A percentile compares a stretch with the other conserved stretches of the same genome.
Conservation (phyloP, 192 early-diverging fungal genomes). For the Borealophlyctis nickersoniae region DNA sequence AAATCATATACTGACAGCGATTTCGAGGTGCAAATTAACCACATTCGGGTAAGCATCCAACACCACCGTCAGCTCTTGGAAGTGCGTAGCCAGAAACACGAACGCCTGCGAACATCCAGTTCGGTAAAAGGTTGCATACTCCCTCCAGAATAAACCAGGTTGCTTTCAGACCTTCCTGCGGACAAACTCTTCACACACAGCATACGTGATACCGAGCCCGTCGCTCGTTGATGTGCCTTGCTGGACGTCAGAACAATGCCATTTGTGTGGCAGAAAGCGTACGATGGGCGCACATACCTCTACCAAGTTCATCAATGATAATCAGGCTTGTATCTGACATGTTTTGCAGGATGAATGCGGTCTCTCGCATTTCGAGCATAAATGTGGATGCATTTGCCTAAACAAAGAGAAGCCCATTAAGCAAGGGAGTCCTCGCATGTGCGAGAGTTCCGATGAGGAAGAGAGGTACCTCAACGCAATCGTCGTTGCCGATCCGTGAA, state of each 20-base stretch:
- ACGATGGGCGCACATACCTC: constrained; percentile 31
- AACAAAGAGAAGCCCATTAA: too few species aligned
- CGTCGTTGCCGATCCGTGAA: constrained; percentile 72
- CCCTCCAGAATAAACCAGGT: background rate
- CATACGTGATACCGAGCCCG: constrained; percentile 68
- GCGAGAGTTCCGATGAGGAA: too few species aligned
- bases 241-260: background rate
- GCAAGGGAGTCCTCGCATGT: too few species aligned
- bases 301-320: constrained; percentile 88
- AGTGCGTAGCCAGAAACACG: constrained; percentile 71
- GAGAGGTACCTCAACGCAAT: constrained; percentile 48
- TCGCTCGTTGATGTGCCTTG: constrained; percentile 69
- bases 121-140: too few species aligned
- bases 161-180: constrained; percentile 4
- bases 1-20: constrained; percentile 26
- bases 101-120: constrained; percentile 33
- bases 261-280: constrained; percentile 2
- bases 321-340: constrained; percentile 68
- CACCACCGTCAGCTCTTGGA: constrained; percentile 57
- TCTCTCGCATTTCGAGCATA: constrained; percentile 84
- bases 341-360: constrained; percentile 74
- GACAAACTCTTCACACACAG: constrained; percentile 69
- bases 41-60: constrained; percentile 58
- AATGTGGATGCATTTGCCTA: constrained; percentile 69
- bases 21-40: constrained; percentile 56